phyloP scores from a whole-genome alignment of 495 filamentous ascomycete genomes.

The Daldinia concentrica region DNA sequence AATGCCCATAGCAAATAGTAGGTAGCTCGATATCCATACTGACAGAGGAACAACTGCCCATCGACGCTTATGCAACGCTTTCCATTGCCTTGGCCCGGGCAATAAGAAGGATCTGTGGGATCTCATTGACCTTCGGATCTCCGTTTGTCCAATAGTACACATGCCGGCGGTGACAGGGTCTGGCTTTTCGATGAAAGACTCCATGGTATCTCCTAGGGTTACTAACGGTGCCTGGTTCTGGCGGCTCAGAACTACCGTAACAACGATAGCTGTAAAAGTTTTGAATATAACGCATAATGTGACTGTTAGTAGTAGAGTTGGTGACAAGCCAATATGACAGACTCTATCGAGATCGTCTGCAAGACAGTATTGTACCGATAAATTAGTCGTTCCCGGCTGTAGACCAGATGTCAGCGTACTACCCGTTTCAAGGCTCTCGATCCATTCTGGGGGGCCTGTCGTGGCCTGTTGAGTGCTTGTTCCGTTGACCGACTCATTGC shows the following conservation, averaged over 20 bases:
- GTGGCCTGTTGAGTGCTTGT: not conserved
- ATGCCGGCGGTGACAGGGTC: constrained; percentile 51
- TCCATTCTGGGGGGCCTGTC: no score
- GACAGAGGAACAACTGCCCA: constrained; percentile 17
- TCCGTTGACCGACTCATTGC: not conserved
- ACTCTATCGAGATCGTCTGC: constrained; percentile 25
- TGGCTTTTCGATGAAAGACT: constrained; percentile 55
- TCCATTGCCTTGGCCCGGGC: constrained; percentile 26
- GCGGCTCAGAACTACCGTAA: constrained; percentile 42
- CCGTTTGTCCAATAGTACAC: constrained; percentile 41
- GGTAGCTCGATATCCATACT: constrained; percentile 37
- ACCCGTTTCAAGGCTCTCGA: not conserved
- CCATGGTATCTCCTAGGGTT: constrained; percentile 63
- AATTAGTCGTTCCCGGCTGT: constrained; percentile 10
- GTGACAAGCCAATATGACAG: constrained; percentile 38
- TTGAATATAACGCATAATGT: constrained; percentile 52
- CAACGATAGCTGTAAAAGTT: constrained; percentile 48
- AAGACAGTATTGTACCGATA: constrained; percentile 37
- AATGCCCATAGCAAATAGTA: constrained; percentile 29
- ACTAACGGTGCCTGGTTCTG: constrained; percentile 50
- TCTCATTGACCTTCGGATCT: constrained; percentile 30
- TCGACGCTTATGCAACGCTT: not conserved
- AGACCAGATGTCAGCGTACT: constrained; percentile 28
- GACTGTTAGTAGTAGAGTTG: constrained; percentile 48
- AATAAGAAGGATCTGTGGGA: not conserved